Base-by-base conservation (phyloP, 345 rosid species). In the Anacardium occidentale region DNA sequence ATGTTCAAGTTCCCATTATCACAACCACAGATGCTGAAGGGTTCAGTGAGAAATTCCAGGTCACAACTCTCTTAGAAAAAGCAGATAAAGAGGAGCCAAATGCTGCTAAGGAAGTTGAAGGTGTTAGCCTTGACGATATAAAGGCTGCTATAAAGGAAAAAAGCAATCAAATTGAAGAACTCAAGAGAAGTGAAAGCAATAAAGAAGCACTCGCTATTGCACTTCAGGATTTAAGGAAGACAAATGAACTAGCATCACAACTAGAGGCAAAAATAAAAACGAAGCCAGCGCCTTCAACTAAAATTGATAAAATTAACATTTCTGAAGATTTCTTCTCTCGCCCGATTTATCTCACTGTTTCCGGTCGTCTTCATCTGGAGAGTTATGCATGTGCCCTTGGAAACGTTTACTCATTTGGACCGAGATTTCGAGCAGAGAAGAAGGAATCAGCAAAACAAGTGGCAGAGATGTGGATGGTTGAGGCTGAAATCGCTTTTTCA, bases 321-420 rank as follows among this genome's bases (percentile, higher is more conserved):
- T 71, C 81, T 32, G 83, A 80, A 53, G 92, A 89, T 68, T 89
- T 85, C 81, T 92, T 91, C 78, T 76, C 89, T n/a, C 70, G 82
- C 5, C 84, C 75, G 17, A 70, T 87, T 70, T 89, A 80, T 69
- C 83, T 92, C 57, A 86, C 92, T 50, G 88, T 72, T 58, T 88
- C 98, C 26, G 97, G 99, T 44, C 88, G 83, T 72, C 87, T 87
- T 76, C 98, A 88, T 86, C 81, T 95, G 68, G 97, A 89, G 82
- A 90, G 99, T 80, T 91, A 85, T 74, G 97, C 98, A 12, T 87
- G 90, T 82, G 89, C 94, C 24, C 89, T 95, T 66, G 99, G 99
- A 70, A 84, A 92, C 68, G 97, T 95, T 56, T 95, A 90, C 80
- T 77, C 99, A 17, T 83, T 92, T 40, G 98, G 98, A 70, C 94